Conservation (phyloP, 345 rosid species). For the Heritiera fomes region DNA sequence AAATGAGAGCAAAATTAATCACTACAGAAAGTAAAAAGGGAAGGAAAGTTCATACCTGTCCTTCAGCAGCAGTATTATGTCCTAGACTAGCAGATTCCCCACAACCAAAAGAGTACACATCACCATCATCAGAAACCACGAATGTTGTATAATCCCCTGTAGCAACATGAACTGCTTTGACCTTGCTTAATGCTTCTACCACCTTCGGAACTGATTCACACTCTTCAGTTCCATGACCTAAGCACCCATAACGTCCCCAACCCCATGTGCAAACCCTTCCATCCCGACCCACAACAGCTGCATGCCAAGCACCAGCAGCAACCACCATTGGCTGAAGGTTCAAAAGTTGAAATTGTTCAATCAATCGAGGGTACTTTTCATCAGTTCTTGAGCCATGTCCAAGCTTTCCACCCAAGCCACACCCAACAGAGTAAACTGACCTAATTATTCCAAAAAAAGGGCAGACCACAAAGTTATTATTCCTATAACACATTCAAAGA, state of each 20-base stretch:
- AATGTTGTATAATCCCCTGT: slow-evolving; percentile 94
- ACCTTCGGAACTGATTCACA: slow-evolving; percentile 76
- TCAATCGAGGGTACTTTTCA: slow-evolving; percentile 86
- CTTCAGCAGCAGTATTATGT: slow-evolving; percentile 60
- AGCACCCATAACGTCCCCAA: slow-evolving; percentile 94
- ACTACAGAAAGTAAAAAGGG: neutral
- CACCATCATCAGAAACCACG: slow-evolving; percentile 83
- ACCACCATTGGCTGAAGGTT: slow-evolving; percentile 86
- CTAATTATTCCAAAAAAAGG: slow-evolving; percentile 39
- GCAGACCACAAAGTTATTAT: slow-evolving; percentile 17
- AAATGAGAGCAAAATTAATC: neutral
- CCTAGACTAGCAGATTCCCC: slow-evolving; percentile 96
- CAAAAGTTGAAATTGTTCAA: slow-evolving; percentile 68
- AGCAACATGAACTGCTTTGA: slow-evolving; percentile 86
- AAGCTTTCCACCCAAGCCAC: slow-evolving; percentile 97
- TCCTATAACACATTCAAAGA: neutral
- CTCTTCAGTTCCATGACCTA: slow-evolving; percentile 94
- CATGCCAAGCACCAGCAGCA: slow-evolving; percentile 99
- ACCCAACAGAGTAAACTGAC: slow-evolving; percentile 98
- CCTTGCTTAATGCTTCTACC: slow-evolving; percentile 61
- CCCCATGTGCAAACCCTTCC: slow-evolving; percentile 99
- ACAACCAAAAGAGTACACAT: slow-evolving; percentile 92
- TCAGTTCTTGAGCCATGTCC: slow-evolving; percentile 79
- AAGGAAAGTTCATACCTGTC: slow-evolving; percentile 45
- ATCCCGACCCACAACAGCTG: slow-evolving; percentile 90